Evolutionary conservation across 139 green algal species (phyloP).

Genomic region (Tetratostichococcus sp.): DNA sequence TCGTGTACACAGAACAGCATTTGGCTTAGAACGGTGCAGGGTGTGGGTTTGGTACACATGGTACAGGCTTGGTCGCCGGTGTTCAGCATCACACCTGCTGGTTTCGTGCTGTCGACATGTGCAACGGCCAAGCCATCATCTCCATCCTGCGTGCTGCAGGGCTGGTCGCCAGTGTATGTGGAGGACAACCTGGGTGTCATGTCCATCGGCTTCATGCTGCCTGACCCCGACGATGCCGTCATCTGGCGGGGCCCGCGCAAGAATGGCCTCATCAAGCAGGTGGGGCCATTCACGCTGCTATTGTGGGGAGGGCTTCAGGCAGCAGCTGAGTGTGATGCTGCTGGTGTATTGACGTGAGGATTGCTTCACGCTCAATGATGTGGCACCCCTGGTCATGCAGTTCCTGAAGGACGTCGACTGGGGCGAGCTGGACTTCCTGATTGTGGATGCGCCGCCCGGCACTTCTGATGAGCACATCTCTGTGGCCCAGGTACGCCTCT

Average conservation of each 20-base stretch:
- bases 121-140: no score
- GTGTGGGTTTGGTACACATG: no score
- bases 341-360: no score
- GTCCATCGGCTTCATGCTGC: conserved; percentile 98
- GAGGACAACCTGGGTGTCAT: conserved; percentile 96
- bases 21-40: no score
- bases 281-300: conserved; percentile 24
- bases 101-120: no score
- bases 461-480: conserved; percentile 98
- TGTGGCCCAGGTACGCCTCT: conserved; percentile 69
- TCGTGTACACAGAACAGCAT: no score
- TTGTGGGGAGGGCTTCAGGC: no score
- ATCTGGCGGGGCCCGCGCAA: conserved; percentile 95
- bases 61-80: no score
- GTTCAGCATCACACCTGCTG: no score
- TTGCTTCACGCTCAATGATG: no score
- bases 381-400: not conserved
- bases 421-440: conserved; percentile 91
- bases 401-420: conserved; percentile 89
- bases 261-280: conserved; percentile 96
- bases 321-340: no score
- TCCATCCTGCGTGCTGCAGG: no score
- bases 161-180: conserved; percentile 90
- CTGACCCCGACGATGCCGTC: conserved; percentile 91
- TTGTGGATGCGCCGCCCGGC: conserved; percentile 95